phyloP scores from a whole-genome alignment of 208 protist species.

The Angomonas deanei region DNA sequence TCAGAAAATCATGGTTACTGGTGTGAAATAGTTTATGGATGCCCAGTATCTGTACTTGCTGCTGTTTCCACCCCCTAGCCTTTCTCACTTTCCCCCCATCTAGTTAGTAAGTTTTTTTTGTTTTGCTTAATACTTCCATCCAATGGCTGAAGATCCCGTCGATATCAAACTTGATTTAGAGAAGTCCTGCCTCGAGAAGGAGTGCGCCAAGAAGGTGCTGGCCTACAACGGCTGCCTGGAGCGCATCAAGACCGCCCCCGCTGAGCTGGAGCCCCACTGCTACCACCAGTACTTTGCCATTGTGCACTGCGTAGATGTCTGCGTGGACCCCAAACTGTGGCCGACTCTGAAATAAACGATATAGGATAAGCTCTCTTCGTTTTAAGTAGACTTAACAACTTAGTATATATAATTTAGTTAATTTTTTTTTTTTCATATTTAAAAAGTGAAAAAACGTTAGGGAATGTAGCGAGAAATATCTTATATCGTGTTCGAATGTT shows the following conservation, averaged over 20 bases:
- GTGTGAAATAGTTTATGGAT: too few relatives aligned
- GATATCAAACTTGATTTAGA: conserved; percentile 77
- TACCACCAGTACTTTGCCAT: conserved; percentile 79
- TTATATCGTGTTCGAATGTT: too few relatives aligned
- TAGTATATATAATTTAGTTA: background rate
- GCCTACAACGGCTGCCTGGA: conserved; percentile 71
- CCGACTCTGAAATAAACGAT: conserved; percentile 53
- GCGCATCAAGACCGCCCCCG: conserved; percentile 56
- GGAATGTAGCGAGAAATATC: background rate
- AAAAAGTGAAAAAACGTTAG: background rate
- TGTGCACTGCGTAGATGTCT: conserved; percentile 78
- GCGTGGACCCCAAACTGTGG: conserved; percentile 75
- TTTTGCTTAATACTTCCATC: conserved; percentile 1
- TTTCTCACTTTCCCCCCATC: background rate
- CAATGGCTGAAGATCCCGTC: conserved; percentile 48
- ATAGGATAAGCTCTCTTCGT: background rate
- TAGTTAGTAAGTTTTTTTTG: conserved; percentile 3
- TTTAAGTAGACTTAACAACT: background rate
- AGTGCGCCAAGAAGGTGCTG: conserved; percentile 52
- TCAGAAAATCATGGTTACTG: too few relatives aligned
- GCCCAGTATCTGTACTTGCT: background rate
- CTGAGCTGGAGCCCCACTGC: conserved; percentile 69
- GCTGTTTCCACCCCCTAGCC: background rate
- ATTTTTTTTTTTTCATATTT: background rate
- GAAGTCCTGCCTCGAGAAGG: conserved; percentile 59